These are phyloP conservation scores for Phylloporus rhodoxanthus DNA, from an alignment of 768 basidiomycete species.

Conservation along the genomic window DNA sequence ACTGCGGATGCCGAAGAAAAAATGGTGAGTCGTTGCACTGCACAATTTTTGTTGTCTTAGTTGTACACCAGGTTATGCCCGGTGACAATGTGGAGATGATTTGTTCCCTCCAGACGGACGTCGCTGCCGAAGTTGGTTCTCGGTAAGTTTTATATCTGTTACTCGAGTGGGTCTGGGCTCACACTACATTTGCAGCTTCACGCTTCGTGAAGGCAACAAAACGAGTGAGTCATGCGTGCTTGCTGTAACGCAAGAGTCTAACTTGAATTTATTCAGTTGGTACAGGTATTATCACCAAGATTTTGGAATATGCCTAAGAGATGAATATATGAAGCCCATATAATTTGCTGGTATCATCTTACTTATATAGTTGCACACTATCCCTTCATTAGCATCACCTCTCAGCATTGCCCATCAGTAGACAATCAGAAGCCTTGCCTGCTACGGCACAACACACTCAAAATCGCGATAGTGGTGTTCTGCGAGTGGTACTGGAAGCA, in stretches of 20 bases:
- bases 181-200: slow-evolving; percentile 47
- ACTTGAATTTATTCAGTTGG: slow-evolving; percentile 51
- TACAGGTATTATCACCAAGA: slow-evolving; percentile 90
- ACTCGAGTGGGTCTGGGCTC: not conserved
- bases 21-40: slow-evolving; percentile 50
- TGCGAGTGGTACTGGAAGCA: not conserved
- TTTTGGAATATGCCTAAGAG: slow-evolving; percentile 43
- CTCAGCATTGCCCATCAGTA: slow-evolving; percentile 19
- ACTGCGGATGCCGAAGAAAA: slow-evolving; percentile 78
- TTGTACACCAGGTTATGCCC: slow-evolving; percentile 71
- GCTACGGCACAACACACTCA: not conserved
- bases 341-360: slow-evolving; percentile 18
- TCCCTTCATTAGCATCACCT: slow-evolving; percentile 15
- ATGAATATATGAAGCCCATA: slow-evolving; percentile 5
- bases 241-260: not conserved
- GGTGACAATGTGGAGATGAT: slow-evolving; percentile 96
- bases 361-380: slow-evolving; percentile 8
- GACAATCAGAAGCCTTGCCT: not conserved
- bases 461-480: not conserved
- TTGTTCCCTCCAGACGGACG: slow-evolving; percentile 74
- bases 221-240: slow-evolving; percentile 52
- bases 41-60: not conserved
- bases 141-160: slow-evolving; percentile 38
- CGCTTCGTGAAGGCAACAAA: slow-evolving; percentile 90
- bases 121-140: slow-evolving; percentile 84